These are phyloP conservation scores for Ogataea pilisensis DNA, from an alignment of 805 yeast genomes.

Conservation along the genomic window DNA sequence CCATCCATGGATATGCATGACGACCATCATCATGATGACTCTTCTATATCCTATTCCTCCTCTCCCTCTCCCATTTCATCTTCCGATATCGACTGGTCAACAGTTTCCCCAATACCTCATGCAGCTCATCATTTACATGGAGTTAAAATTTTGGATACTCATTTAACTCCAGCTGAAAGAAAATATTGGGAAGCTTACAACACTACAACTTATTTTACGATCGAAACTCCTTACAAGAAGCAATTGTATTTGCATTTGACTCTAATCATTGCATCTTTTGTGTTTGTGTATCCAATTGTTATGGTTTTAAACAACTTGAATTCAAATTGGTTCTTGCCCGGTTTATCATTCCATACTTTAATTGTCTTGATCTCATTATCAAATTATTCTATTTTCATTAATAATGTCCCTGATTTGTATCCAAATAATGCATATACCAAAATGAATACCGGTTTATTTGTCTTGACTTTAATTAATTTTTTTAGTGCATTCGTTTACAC, in stretches of 20 bases:
- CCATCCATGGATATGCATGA: conserved; percentile 10
- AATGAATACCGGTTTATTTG: conserved; percentile 58
- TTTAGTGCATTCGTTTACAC: conserved; percentile 46
- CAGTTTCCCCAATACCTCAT: conserved; percentile 42
- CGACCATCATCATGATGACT: background rate
- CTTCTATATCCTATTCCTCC: background rate
- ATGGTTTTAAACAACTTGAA: conserved; percentile 59
- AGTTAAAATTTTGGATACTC: conserved; percentile 63
- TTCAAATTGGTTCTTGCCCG: conserved; percentile 55
- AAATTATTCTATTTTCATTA: conserved; percentile 52
- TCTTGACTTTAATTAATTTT: conserved; percentile 52
- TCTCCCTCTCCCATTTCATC: conserved; percentile 1
- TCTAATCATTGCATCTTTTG: conserved; percentile 39
- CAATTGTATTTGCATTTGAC: conserved; percentile 54
- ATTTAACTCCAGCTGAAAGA: conserved; percentile 67
- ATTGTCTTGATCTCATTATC: conserved; percentile 48
- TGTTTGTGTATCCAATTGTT: conserved; percentile 62
- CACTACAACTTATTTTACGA: conserved; percentile 68
- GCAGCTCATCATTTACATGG: conserved; percentile 57
- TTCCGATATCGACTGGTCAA: conserved; percentile 3
- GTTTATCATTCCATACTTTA: conserved; percentile 47
- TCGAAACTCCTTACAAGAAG: conserved; percentile 44
- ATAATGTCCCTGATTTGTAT: conserved; percentile 61
- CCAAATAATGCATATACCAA: conserved; percentile 71
- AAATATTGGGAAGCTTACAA: conserved; percentile 76